Percentiles rank a stretch among this genome's conserved stretches.
These are phyloP conservation scores for Lasiosphaeria hispida DNA, from an alignment of 495 filamentous ascomycete genomes.

Conservation along the genomic window DNA sequence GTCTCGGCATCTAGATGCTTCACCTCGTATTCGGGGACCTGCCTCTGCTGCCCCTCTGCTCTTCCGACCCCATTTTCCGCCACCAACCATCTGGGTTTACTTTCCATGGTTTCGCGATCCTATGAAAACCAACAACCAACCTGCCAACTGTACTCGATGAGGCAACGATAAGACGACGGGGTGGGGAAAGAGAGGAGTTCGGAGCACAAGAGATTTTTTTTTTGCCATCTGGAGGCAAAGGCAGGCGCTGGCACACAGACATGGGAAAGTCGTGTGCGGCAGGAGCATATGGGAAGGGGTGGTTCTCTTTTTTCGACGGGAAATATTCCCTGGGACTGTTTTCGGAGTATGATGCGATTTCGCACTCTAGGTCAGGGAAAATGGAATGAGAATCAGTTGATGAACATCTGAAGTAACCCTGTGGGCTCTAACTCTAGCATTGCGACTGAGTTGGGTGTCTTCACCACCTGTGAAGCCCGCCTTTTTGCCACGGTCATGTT, in stretches of 20 bases:
- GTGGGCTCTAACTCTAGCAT: neutral
- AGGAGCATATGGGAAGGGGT: slow-evolving; percentile 7
- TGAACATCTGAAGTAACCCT: neutral
- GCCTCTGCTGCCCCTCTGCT: slow-evolving; percentile 15
- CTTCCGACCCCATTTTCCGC: neutral
- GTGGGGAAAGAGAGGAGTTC: neutral
- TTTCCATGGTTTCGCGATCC: neutral
- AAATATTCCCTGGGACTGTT: slow-evolving; percentile 8
- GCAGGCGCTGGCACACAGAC: neutral
- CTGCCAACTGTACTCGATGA: neutral
- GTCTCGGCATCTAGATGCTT: slow-evolving; percentile 85
- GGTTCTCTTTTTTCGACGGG: slow-evolving; percentile 20
- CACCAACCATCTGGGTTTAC: neutral
- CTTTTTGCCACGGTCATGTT: too few species aligned
- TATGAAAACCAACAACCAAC: neutral
- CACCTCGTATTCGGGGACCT: slow-evolving; percentile 21
- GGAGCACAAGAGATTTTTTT: neutral
- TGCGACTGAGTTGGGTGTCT: neutral
- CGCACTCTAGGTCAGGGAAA: slow-evolving; percentile 29
- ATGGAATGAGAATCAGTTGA: slow-evolving; percentile 21
- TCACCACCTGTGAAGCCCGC: too few species aligned
- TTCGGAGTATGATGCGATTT: slow-evolving; percentile 17
- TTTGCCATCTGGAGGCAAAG: slow-evolving; percentile 5
- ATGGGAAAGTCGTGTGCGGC: slow-evolving; percentile 4
- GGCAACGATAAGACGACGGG: slow-evolving; percentile 10